phyloP scores from a whole-genome alignment of 2,329 filamentous ascomycete genomes.

The Amphichorda felina region DNA sequence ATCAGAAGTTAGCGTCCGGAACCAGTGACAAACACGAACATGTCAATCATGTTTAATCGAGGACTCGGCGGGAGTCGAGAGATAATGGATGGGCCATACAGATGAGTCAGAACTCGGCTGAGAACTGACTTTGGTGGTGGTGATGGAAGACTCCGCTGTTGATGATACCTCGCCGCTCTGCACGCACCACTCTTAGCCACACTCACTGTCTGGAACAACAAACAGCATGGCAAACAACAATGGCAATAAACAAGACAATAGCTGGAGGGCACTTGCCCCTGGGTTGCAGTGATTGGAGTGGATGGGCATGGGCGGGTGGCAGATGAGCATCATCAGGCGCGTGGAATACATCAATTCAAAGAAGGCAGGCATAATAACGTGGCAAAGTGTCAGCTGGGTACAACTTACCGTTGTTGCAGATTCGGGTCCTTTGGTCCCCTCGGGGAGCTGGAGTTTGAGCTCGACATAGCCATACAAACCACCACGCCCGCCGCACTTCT shows the following conservation, averaged over 20 bases:
- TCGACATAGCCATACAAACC: conserved; percentile 53
- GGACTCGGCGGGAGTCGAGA: too few relatives aligned
- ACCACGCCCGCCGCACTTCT: conserved; percentile 52
- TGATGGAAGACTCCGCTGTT: background rate
- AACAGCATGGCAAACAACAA: background rate
- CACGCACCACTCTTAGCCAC: conserved; percentile 1
- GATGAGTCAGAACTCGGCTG: background rate
- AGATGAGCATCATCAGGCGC: too few relatives aligned
- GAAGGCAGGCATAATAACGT: background rate
- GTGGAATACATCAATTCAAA: background rate
- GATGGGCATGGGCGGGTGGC: background rate
- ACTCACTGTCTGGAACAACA: background rate
- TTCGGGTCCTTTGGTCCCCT: conserved; percentile 35
- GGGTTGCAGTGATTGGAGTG: background rate
- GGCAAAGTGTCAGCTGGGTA: background rate
- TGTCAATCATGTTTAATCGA: too few relatives aligned
- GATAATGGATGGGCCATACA: conserved; percentile 2
- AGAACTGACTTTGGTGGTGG: background rate
- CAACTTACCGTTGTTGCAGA: background rate
- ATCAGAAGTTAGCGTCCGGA: background rate
- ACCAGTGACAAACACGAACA: background rate
- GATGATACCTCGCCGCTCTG: background rate
- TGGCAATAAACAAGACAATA: background rate
- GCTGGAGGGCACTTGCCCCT: background rate
- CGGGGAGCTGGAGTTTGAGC: conserved; percentile 33